Percentiles rank a stretch among this genome's conserved stretches.
Conservation (phyloP, 208 protist genomes). For the Acanthamoeba sp. region DNA sequence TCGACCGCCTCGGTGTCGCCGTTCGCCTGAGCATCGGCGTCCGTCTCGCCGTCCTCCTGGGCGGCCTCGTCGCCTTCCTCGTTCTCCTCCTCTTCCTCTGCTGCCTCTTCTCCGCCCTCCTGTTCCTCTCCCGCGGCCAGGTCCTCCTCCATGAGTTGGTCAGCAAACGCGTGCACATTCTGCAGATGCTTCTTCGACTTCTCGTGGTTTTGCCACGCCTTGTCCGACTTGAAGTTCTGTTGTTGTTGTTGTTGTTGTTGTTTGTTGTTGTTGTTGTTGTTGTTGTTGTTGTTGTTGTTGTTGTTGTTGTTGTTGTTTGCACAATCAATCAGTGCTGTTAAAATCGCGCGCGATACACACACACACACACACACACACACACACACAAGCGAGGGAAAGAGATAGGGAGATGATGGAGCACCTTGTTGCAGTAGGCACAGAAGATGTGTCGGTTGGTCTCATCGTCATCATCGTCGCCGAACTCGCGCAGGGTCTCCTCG, state of each 20-base stretch:
- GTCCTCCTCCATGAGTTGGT: slow-evolving; percentile 65
- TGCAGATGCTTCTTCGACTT: slow-evolving; percentile 84
- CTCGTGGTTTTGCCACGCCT: slow-evolving; percentile 81
- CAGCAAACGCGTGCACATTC: slow-evolving; percentile 41
- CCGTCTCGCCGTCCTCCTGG: not conserved
- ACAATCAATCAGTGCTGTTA: not conserved
- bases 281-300: too few species aligned
- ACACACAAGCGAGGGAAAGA: slow-evolving; percentile 57
- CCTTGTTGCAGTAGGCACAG: slow-evolving; percentile 63
- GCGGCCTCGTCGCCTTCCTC: not conserved
- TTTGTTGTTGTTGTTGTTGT: too few species aligned
- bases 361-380: not conserved
- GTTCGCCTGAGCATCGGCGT: not conserved
- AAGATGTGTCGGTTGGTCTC: slow-evolving; percentile 9
- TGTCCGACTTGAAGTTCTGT: slow-evolving; percentile 46
- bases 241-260: too few species aligned
- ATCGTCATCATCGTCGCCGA: slow-evolving; percentile 2
- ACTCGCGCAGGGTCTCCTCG: not conserved
- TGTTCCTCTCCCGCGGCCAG: slow-evolving; percentile 9
- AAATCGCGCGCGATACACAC: not conserved
- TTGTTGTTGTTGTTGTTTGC: too few species aligned
- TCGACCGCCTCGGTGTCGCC: not conserved
- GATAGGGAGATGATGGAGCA: not conserved
- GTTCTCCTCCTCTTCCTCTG: not conserved
- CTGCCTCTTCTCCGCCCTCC: not conserved